Evolutionary conservation across 2,329 filamentous ascomycete species (phyloP).

Genomic region (Paramyrothecium roridum): DNA sequence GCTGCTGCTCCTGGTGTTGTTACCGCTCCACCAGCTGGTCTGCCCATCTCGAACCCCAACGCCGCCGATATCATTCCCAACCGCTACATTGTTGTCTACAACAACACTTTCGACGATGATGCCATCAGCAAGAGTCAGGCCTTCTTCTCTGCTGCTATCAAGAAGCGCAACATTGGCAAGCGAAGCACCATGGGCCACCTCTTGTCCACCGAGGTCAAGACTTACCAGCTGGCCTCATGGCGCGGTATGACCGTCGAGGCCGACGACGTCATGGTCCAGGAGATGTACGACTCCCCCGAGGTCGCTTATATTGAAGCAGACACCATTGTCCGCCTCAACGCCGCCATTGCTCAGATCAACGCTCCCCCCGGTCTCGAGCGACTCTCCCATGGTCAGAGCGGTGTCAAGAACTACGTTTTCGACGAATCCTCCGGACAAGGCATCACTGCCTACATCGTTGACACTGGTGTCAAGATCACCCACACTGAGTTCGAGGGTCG

Average conservation of each 20-base stretch:
- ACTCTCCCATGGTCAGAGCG: slow-evolving; percentile 41
- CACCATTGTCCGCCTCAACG: slow-evolving; percentile 39
- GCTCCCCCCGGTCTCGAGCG: slow-evolving; percentile 52
- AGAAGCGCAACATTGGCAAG: slow-evolving; percentile 56
- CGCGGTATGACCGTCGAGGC: slow-evolving; percentile 51
- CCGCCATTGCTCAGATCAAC: slow-evolving; percentile 46
- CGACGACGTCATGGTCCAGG: slow-evolving; percentile 45
- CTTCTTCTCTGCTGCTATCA: slow-evolving; percentile 43
- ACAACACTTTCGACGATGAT: slow-evolving; percentile 46
- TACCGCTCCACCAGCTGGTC: slow-evolving; percentile 16
- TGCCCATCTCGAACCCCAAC: slow-evolving; percentile 45
- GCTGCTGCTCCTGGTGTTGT: slow-evolving; percentile 2
- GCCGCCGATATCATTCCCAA: slow-evolving; percentile 48
- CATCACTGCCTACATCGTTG: slow-evolving; percentile 62
- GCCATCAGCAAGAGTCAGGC: slow-evolving; percentile 47
- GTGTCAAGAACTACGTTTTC: slow-evolving; percentile 36
- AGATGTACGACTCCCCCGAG: slow-evolving; percentile 44
- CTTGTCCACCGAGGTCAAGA: slow-evolving; percentile 44
- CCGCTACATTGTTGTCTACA: slow-evolving; percentile 65
- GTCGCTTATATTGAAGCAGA: slow-evolving; percentile 55
- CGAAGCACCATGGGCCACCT: slow-evolving; percentile 42
- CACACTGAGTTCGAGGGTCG: slow-evolving; percentile 57
- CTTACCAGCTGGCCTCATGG: slow-evolving; percentile 47
- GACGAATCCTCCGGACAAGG: slow-evolving; percentile 49
- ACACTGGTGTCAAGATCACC: slow-evolving; percentile 57